A percentile compares a stretch with the other conserved stretches of the same genome.
Conservation (phyloP, 257 asterid species). For the Ballota nigra region DNA sequence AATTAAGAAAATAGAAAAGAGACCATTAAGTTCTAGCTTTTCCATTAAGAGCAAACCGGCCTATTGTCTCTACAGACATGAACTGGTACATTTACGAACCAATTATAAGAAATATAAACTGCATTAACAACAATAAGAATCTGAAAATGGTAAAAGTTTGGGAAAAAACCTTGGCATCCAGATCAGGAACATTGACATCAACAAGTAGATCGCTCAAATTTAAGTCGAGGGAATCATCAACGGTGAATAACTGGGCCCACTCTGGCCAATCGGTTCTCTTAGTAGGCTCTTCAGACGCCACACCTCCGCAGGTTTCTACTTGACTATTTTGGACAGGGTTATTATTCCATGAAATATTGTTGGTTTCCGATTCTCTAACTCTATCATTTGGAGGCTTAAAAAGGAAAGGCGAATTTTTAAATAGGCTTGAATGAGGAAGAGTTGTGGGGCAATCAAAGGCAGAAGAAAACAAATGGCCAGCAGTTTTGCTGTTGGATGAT, state of each 20-base stretch:
- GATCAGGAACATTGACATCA: constrained; percentile 62
- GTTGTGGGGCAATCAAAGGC: constrained; percentile 34
- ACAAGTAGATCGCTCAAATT: constrained; percentile 63
- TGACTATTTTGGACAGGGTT: constrained; percentile 35
- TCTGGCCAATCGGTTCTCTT: constrained; percentile 63
- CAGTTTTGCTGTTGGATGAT: constrained; percentile 31
- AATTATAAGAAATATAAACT: neutral
- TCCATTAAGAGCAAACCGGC: neutral
- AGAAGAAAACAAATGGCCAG: constrained; percentile 47
- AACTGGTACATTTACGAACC: neutral
- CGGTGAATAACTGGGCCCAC: constrained; percentile 66
- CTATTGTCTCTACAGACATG: neutral
- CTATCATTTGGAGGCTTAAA: constrained; percentile 34
- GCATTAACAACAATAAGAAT: neutral
- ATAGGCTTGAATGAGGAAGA: constrained; percentile 24
- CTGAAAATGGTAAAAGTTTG: neutral
- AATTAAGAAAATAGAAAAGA: neutral
- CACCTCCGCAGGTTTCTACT: constrained; percentile 36
- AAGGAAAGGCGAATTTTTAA: constrained; percentile 32
- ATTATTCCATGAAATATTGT: constrained; percentile 35
- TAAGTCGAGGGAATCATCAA: constrained; percentile 52
- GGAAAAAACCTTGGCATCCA: constrained; percentile 59
- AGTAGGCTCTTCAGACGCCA: constrained; percentile 35
- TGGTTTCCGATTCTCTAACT: constrained; percentile 28
- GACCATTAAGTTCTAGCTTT: neutral